phyloP scores from a whole-genome alignment of 495 filamentous ascomycete species.

The Bathelium albidoporum region DNA sequence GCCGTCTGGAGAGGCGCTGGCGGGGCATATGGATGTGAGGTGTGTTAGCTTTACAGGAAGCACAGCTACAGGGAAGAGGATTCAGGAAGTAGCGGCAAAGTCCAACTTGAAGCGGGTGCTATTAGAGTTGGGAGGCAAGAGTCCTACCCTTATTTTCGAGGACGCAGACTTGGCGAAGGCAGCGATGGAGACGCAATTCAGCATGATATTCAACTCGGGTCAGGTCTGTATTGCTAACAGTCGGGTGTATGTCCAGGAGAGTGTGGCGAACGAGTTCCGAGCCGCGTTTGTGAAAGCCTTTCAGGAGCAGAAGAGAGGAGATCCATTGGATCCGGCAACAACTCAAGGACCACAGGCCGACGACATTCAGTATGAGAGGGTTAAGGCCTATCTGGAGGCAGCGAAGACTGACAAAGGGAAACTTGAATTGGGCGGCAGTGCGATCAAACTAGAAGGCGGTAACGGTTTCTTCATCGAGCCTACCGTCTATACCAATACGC shows the following conservation, averaged over 20 bases:
- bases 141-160: slow-evolving; percentile 28
- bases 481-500: slow-evolving; percentile 19
- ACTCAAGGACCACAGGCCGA: slow-evolving; percentile 28
- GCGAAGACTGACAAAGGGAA: slow-evolving; percentile 34
- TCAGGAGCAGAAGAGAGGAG: slow-evolving; percentile 20
- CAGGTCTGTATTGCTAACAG: slow-evolving; percentile 30
- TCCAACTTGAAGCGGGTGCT: slow-evolving; percentile 31
- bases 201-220: slow-evolving; percentile 23
- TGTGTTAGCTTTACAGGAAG: slow-evolving; percentile 25
- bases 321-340: slow-evolving; percentile 24
- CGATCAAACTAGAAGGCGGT: slow-evolving; percentile 20
- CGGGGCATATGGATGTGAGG: slow-evolving; percentile 16
- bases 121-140: slow-evolving; percentile 33
- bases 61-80: slow-evolving; percentile 21
- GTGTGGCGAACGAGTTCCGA: slow-evolving; percentile 24
- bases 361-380: slow-evolving; percentile 18
- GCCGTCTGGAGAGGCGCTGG: slow-evolving; percentile 12
- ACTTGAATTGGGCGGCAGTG: slow-evolving; percentile 24
- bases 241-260: slow-evolving; percentile 34
- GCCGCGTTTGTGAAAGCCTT: slow-evolving; percentile 23
- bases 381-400: slow-evolving; percentile 26
- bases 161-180: slow-evolving; percentile 30
- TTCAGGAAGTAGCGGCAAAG: slow-evolving; percentile 25
- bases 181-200: slow-evolving; percentile 18
- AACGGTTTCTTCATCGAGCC: slow-evolving; percentile 26